Conservation (phyloP, 1,284 basidiomycete genomes). For the Malassezia furfur region DNA sequence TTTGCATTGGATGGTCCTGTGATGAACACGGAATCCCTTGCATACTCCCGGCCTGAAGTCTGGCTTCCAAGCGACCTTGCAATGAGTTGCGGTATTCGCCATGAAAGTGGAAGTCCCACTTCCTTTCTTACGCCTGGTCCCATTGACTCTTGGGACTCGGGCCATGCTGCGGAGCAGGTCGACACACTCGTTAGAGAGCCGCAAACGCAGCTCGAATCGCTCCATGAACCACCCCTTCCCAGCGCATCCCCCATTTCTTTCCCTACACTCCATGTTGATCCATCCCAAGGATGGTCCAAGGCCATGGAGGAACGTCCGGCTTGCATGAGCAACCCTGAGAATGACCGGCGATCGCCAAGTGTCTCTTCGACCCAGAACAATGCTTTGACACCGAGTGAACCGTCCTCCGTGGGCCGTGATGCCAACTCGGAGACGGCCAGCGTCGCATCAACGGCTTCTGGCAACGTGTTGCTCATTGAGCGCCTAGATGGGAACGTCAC, state of each 20-base stretch:
- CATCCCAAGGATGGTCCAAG: not conserved
- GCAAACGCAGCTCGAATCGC: not conserved
- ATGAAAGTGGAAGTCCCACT: not conserved
- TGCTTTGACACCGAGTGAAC: too few species aligned
- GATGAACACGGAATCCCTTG: not conserved
- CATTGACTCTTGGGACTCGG: too few species aligned
- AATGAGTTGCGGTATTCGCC: not conserved
- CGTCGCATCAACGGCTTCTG: not conserved
- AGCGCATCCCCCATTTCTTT: not conserved
- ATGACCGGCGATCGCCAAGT: too few species aligned
- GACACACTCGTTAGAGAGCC: not conserved
- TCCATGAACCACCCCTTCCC: not conserved
- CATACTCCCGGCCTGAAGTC: not conserved
- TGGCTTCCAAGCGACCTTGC: not conserved
- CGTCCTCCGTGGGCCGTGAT: not conserved
- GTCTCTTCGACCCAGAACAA: too few species aligned
- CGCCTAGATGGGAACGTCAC: conserved; percentile 33
- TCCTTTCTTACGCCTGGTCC: too few species aligned
- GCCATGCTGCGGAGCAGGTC: too few species aligned
- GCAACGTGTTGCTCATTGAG: conserved; percentile 39
- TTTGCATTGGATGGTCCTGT: not conserved
- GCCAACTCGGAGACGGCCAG: not conserved
- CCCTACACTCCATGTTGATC: not conserved
- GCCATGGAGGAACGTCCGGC: too few species aligned
- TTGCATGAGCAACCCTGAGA: too few species aligned